Evolutionary conservation across 345 rosid species (phyloP), one percentile per base, ranked within the genome.

Genomic region (Dimocarpus longan): DNA sequence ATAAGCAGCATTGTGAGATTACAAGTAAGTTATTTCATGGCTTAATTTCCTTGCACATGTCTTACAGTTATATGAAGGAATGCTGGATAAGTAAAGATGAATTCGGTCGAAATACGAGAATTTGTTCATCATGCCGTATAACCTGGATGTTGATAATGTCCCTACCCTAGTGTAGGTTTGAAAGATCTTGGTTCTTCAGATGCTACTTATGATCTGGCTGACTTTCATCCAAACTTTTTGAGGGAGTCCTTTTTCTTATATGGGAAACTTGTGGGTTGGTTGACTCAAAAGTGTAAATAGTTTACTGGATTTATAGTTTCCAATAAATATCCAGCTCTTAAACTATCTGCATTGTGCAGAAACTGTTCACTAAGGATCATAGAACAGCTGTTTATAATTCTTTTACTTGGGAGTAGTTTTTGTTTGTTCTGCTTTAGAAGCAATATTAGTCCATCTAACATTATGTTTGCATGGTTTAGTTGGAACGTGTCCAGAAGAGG

Each of bases 401-500:
- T 52, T 52, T 52, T 52, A 52, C n/a, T 7, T 26, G 28, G 28
- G 28, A 19, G 64, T 10, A 19, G 12, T 59, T 59, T 22, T 60
- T 19, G 3, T 74, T 74, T 44, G 39, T 43, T 46, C 46, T 66
- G 32, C 46, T 32, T 66, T 37, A 5, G 43, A 54, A 48, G 21
- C 18, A 62, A 63, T 62, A 9, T 12, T 1, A 24, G 39, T 4
- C 10, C 39, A 18, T 8, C 50, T 72, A 13, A 56, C 10, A 16
- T 63, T 43, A 37, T 32, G n/a, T 76, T 62, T 77, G 28, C 28
- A n/a, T 82, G 78, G 78, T 48, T 74, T 92, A 97, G 99, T 76
- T 97, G 86, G 94, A 90, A 15, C 95, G 99, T 0, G 97, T 97
- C 78, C 98, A 93, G 80, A 90, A 91, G 85, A 88, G 99, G 66